Percentiles rank a stretch among this genome's conserved stretches.
Conservation (phyloP, 139 green algal species). For the Coccomyxa sp. region DNA sequence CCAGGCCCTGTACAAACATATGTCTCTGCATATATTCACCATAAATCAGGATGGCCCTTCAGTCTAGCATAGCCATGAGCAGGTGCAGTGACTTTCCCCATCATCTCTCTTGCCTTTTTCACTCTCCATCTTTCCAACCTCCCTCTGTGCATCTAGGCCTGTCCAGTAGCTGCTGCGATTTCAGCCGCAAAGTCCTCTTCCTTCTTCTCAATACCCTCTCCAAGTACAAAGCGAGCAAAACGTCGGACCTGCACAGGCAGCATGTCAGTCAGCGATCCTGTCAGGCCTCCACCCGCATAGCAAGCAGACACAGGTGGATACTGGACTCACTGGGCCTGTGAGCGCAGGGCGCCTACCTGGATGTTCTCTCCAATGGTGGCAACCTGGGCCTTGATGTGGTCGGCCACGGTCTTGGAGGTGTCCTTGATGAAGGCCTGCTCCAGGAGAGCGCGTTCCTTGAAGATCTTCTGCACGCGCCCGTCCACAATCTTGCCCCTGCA, state of each 20-base stretch:
- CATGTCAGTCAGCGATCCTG: too few relatives aligned
- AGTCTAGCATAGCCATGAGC: too few relatives aligned
- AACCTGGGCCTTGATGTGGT: constrained; percentile 89
- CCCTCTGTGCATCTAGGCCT: background rate
- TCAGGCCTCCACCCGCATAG: too few relatives aligned
- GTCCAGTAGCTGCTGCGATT: constrained; percentile 69
- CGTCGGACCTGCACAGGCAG: constrained; percentile 52
- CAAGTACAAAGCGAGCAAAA: constrained; percentile 87
- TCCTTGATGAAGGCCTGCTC: constrained; percentile 95
- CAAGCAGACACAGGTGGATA: background rate
- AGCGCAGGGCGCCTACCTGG: constrained; percentile 18
- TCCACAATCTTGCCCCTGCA: constrained; percentile 92
- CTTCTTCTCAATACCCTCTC: constrained; percentile 98
- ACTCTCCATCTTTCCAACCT: background rate
- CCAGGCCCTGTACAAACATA: too few relatives aligned
- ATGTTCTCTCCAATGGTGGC: constrained; percentile 85
- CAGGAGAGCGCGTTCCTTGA: constrained; percentile 77
- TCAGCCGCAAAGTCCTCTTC: constrained; percentile 87
- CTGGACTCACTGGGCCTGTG: background rate
- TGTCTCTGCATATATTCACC: too few relatives aligned
- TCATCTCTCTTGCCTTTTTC: too few relatives aligned
- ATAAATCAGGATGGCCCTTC: too few relatives aligned
- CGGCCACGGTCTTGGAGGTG: constrained; percentile 80
- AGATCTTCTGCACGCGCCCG: constrained; percentile 87
- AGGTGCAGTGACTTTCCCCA: too few relatives aligned